phyloP scores from a whole-genome alignment of 331 rosid genomes.

The Pyrus hybrid region DNA sequence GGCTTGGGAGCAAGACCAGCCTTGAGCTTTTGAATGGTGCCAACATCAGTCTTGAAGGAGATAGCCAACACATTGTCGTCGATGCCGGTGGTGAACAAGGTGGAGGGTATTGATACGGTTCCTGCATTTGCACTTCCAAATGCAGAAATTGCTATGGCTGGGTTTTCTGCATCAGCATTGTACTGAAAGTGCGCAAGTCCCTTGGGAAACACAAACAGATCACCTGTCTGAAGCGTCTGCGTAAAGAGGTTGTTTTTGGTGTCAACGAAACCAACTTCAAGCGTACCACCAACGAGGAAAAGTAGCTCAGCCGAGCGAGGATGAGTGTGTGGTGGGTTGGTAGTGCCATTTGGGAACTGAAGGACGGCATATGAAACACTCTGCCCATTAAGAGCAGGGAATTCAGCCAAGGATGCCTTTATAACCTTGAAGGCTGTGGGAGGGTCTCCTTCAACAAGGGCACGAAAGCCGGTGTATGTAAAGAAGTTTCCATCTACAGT shows the following conservation, averaged over 20 bases:
- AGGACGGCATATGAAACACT: slow-evolving; percentile 52
- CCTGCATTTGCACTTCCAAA: slow-evolving; percentile 27
- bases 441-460: not conserved
- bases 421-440: slow-evolving; percentile 20
- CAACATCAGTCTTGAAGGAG: slow-evolving; percentile 18
- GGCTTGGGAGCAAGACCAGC: slow-evolving; percentile 20
- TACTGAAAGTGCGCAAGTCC: slow-evolving; percentile 30
- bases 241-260: slow-evolving; percentile 25
- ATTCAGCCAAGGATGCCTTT: slow-evolving; percentile 32
- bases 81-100: slow-evolving; percentile 11
- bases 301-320: slow-evolving; percentile 28
- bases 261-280: slow-evolving; percentile 30
- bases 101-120: slow-evolving; percentile 6
- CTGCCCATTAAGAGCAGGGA: slow-evolving; percentile 46
- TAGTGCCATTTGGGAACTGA: slow-evolving; percentile 9
- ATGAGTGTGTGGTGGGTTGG: slow-evolving; percentile 24
- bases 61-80: slow-evolving; percentile 18
- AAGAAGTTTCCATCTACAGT: slow-evolving; percentile 31
- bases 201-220: slow-evolving; percentile 23
- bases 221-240: slow-evolving; percentile 17
- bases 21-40: slow-evolving; percentile 4
- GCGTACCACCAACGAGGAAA: slow-evolving; percentile 10
- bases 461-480: slow-evolving; percentile 44
- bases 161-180: slow-evolving; percentile 7
- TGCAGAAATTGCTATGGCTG: slow-evolving; percentile 16